Conservation (phyloP, 1,284 basidiomycete species). For the Puccinia coronata region DNA sequence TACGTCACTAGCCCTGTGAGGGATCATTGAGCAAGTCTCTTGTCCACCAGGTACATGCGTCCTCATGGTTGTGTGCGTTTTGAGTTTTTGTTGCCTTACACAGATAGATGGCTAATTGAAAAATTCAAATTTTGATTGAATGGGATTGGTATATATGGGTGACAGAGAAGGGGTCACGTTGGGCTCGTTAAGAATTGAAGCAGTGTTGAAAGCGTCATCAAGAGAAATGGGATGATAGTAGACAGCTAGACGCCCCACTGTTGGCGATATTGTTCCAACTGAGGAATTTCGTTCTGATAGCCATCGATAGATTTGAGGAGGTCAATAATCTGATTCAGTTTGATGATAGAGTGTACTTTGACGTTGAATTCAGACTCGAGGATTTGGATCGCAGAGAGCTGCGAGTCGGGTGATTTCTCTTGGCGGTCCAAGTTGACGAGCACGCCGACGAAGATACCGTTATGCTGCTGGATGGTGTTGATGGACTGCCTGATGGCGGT, state of each 20-base stretch:
- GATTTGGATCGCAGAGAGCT: slow-evolving; percentile 74
- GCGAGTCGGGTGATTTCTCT: slow-evolving; percentile 70
- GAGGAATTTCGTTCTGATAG: slow-evolving; percentile 67
- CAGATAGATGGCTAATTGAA: no score
- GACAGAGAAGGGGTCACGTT: no score
- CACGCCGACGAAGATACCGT: slow-evolving; percentile 79
- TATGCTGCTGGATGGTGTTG: slow-evolving; percentile 67
- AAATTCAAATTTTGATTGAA: no score
- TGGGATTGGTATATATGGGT: no score
- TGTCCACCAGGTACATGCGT: no score
- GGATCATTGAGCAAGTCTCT: no score
- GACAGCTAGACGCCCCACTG: slow-evolving; percentile 68
- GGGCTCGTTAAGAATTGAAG: no score
- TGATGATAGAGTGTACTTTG: slow-evolving; percentile 72
- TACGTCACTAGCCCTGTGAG: no score
- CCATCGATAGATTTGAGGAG: slow-evolving; percentile 75
- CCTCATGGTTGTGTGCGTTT: no score
- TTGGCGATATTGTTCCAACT: slow-evolving; percentile 78
- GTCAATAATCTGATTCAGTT: slow-evolving; percentile 78
- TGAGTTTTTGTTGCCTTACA: no score
- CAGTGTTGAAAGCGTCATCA: no score
- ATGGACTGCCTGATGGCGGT: slow-evolving; percentile 85
- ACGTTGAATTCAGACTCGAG: slow-evolving; percentile 75
- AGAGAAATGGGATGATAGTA: background rate
- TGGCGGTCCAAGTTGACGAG: slow-evolving; percentile 86